A percentile compares a stretch with the other conserved stretches of the same genome.
Conservation (phyloP, 2,329 filamentous ascomycete genomes). For the Xylaria sp. region DNA sequence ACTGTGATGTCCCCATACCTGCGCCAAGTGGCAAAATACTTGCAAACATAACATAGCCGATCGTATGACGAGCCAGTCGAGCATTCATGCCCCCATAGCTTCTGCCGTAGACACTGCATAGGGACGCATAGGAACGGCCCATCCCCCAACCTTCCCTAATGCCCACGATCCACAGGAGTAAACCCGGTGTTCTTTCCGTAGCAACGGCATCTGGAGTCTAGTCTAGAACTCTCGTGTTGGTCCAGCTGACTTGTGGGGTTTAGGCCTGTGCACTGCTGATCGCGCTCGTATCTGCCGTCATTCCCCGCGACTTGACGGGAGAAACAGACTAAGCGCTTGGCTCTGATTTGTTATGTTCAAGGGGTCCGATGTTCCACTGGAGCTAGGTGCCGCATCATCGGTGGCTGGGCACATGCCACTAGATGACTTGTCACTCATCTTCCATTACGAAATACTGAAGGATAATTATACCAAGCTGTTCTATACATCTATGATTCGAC, state of each 20-base stretch:
- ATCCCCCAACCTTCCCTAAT: not conserved
- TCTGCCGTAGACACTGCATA: no score
- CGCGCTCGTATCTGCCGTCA: constrained; percentile 26
- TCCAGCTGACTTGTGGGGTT: constrained; percentile 16
- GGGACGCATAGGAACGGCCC: no score
- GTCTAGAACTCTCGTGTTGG: constrained; percentile 23
- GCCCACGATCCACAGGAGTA: not conserved
- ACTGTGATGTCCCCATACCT: not conserved
- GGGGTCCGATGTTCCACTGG: constrained; percentile 13
- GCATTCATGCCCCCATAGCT: not conserved
- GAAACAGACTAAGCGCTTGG: constrained; percentile 14
- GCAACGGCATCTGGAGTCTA: constrained; percentile 4
- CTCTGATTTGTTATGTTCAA: constrained; percentile 8
- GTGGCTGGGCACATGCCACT: not conserved
- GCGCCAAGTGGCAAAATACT: not conserved
- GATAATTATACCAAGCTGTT: not conserved
- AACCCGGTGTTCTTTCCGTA: not conserved
- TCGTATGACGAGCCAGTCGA: constrained; percentile 1
- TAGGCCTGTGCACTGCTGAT: constrained; percentile 20
- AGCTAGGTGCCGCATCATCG: not conserved
- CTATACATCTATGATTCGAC: not conserved
- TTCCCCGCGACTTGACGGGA: constrained; percentile 5
- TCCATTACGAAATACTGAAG: not conserved
- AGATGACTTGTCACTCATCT: not conserved
- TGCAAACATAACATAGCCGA: not conserved